Percentiles rank a stretch among this genome's conserved stretches.
These are phyloP conservation scores for Paspalum notatum DNA, from an alignment of 176 grass and related monocot genomes.

Conservation along the genomic window DNA sequence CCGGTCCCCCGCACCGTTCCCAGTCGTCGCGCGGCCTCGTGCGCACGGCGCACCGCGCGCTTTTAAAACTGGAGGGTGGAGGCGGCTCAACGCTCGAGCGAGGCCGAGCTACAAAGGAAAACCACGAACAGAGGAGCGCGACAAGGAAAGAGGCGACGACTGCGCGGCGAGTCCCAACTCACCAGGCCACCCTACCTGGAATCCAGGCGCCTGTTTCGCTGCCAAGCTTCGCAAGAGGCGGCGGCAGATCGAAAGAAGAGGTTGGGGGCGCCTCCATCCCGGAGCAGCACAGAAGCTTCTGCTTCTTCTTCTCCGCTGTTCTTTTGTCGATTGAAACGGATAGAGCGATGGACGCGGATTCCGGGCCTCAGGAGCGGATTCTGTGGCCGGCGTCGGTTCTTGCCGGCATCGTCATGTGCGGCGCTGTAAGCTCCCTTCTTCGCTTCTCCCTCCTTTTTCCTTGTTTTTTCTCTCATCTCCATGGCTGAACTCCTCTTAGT, in stretches of 20 bases:
- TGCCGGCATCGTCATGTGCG: conserved; percentile 45
- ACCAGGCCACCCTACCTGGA: not conserved
- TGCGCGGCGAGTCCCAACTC: not conserved
- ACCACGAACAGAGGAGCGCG: not conserved
- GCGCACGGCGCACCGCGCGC: not conserved
- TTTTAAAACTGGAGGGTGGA: conserved; percentile 2
- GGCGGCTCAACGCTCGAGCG: not conserved
- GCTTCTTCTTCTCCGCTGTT: not conserved
- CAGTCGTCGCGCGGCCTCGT: not conserved
- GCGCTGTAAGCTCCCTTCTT: conserved; percentile 40
- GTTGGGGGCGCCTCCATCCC: not conserved
- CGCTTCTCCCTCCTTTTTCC: not conserved
- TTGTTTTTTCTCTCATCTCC: not conserved
- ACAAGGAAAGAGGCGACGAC: not conserved
- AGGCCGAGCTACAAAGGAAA: not conserved
- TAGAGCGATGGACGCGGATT: conserved; percentile 25
- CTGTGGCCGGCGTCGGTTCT: conserved; percentile 58
- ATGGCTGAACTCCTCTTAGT: not conserved
- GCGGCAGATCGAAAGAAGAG: not conserved
- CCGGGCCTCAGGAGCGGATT: conserved; percentile 43
- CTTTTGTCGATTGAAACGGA: not conserved
- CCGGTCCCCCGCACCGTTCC: not conserved
- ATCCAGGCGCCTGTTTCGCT: not conserved
- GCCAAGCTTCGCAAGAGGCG: not conserved
- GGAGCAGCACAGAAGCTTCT: not conserved